phyloP scores from a whole-genome alignment of 2,329 filamentous ascomycete species.

The Arthrinium puccinioides region DNA sequence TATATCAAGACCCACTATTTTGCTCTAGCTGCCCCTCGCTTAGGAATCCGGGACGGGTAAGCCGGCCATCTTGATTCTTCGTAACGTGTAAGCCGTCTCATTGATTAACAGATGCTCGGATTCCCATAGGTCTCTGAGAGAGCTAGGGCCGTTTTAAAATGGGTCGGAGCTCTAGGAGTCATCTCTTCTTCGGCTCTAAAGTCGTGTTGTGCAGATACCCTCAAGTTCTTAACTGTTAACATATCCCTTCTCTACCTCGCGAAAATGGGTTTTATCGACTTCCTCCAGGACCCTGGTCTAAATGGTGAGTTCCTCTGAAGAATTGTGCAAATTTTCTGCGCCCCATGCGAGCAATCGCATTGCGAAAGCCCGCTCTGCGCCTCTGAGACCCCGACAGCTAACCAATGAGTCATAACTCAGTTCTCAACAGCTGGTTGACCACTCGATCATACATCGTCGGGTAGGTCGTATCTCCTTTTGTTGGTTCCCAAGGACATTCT shows the following conservation, averaged over 20 bases:
- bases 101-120: neutral
- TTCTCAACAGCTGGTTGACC: conserved; percentile 53
- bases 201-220: neutral
- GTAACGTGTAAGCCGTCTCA: no score
- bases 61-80: no score
- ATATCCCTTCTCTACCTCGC: conserved; percentile 7
- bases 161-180: neutral
- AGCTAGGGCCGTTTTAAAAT: neutral
- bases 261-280: conserved; percentile 54
- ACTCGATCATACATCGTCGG: conserved; percentile 66
- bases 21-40: neutral
- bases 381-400: neutral
- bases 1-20: no score
- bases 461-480: conserved; percentile 48
- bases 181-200: neutral
- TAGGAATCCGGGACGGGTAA: neutral
- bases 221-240: neutral
- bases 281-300: conserved; percentile 42
- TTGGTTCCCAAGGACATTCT: conserved; percentile 32
- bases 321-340: neutral
- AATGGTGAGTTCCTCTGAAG: neutral
- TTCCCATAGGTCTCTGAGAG: neutral
- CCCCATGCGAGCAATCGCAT: neutral
- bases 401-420: neutral
- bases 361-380: neutral